phyloP scores from a whole-genome alignment of 345 rosid species.

The Zanthoxylum bungeanum region DNA sequence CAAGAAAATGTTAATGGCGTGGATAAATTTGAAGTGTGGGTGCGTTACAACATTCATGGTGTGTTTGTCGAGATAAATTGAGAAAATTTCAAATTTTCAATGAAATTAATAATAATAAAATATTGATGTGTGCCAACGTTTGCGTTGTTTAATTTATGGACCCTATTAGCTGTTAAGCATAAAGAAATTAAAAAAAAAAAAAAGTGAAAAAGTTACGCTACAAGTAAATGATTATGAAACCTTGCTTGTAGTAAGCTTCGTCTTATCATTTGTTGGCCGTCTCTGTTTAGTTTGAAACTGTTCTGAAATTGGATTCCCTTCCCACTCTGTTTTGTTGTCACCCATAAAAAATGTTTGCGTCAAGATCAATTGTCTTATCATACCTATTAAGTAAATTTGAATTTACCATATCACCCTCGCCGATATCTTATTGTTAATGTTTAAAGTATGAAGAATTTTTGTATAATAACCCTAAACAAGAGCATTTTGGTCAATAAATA shows the following conservation, averaged over 20 bases:
- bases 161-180: background rate
- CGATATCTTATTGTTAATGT: too few relatives aligned
- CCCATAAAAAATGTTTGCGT: background rate
- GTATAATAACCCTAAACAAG: too few relatives aligned
- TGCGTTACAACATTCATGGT: too few relatives aligned
- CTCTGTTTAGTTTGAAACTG: background rate
- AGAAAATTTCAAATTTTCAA: too few relatives aligned
- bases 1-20: background rate
- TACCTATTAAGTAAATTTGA: too few relatives aligned
- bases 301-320: background rate
- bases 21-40: too few relatives aligned
- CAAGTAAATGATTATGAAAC: background rate
- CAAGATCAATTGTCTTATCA: background rate
- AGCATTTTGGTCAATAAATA: background rate
- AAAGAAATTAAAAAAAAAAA: background rate
- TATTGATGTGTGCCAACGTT: background rate
- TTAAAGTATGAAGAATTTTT: too few relatives aligned
- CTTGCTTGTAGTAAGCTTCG: slow-evolving; percentile 19
- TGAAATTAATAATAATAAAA: too few relatives aligned
- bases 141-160: background rate
- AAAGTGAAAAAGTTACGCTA: background rate
- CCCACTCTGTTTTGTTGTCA: background rate
- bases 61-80: background rate
- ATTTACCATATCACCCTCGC: slow-evolving; percentile 1
- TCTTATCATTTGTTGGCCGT: slow-evolving; percentile 14